These are phyloP conservation scores for Rhodotorula kratochvilovae DNA, from an alignment of 768 basidiomycete genomes.

Conservation along the genomic window DNA sequence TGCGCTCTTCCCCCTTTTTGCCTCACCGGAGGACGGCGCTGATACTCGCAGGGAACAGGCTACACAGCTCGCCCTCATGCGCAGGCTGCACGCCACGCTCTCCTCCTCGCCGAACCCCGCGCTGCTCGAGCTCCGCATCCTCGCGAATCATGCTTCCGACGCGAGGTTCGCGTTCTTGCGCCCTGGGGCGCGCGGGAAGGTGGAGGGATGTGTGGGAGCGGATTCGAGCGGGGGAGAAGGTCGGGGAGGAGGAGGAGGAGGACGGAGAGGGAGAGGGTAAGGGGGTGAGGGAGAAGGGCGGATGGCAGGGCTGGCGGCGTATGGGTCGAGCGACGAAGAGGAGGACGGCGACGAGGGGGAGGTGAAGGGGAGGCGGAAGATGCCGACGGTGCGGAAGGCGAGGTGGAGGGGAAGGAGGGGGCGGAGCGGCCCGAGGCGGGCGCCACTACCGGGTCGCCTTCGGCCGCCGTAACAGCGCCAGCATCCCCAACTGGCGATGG, in stretches of 20 bases:
- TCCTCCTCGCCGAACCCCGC: slow-evolving; percentile 68
- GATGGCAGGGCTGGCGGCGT: slow-evolving; percentile 18
- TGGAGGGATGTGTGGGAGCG: slow-evolving; percentile 19
- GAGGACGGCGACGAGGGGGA: slow-evolving; percentile 5
- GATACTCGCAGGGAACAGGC: slow-evolving; percentile 59
- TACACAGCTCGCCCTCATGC: slow-evolving; percentile 62
- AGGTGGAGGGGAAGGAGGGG: no score
- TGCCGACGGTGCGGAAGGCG: neutral
- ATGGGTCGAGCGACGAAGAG: slow-evolving; percentile 17
- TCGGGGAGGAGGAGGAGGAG: slow-evolving; percentile 4
- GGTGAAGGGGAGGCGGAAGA: neutral
- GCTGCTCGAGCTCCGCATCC: slow-evolving; percentile 79
- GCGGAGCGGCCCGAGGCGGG: no score
- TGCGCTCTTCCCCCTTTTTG: neutral
- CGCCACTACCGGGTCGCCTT: no score
- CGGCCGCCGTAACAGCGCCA: no score
- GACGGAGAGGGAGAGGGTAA: neutral
- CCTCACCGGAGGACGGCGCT: slow-evolving; percentile 12
- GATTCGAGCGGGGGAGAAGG: slow-evolving; percentile 11
- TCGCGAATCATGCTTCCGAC: slow-evolving; percentile 78
- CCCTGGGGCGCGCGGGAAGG: slow-evolving; percentile 1
- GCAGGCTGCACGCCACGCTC: slow-evolving; percentile 67
- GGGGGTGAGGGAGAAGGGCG: neutral
- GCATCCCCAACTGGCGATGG: neutral
- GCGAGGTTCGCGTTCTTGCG: slow-evolving; percentile 69